Evolutionary conservation across 345 rosid genomes (phyloP), one percentile per base, ranked within the genome.

Genomic region (Limnanthes douglasii): DNA sequence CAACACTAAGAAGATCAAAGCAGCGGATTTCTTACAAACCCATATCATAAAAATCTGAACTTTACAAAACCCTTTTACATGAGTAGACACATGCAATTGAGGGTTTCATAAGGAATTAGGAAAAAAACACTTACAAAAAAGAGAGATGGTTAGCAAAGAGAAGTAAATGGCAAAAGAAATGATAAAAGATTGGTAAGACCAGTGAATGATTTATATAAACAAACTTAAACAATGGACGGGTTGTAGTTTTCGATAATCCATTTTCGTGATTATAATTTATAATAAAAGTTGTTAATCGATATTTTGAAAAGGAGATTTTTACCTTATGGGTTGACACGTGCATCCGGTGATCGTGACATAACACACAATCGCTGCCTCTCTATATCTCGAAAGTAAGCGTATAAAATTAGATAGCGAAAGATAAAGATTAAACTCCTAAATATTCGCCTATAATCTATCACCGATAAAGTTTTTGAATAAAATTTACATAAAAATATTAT

Each of bases 291-390:
- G 18, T 40, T 16, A 25, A 48, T 27, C 36, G 51, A 54, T 44
- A 41, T 39, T 40, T 42, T 30, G 18, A 29, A 33, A 41, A n/a
- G 25, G 18, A 32, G 15, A 18, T 38, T 32, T 53, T 68, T 41
- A 66, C 73, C 80, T 45, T 65, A 67, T 39, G 70, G 61, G 57
- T 36, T 57, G 59, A 66, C 80, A 70, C 78, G 78, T 70, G 75
- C 61, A 48, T 46, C 69, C 64, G 62, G 43, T 46, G 75, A 69
- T 64, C 59, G 70, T 61, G 64, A 65, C 61, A 50, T 55, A 53
- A 56, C 53, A 46, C 66, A 53, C 56, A 54, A n/a, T n/a, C n/a
- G n/a, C n/a, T n/a, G n/a, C n/a, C n/a, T n/a, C n/a, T n/a, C n/a
- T n/a, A n/a, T n/a, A n/a, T n/a, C n/a, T n/a, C n/a, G n/a, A n/a